Base-by-base conservation (phyloP, 2,329 filamentous ascomycete species). In the Eutypella sp. region DNA sequence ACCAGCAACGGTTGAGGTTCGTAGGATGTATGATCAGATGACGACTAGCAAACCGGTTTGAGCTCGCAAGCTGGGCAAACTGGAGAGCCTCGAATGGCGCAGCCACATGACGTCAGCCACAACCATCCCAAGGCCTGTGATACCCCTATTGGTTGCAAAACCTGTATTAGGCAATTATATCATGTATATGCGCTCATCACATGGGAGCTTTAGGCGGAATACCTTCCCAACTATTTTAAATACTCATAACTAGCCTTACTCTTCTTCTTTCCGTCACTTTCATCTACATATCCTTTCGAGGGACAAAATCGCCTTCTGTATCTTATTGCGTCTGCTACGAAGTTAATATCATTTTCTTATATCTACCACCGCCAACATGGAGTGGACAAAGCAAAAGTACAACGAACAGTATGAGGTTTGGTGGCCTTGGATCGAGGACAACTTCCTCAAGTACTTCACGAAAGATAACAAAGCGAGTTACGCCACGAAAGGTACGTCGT, bases 391-490 rank as follows among this genome's bases (percentile, higher is more conserved):
- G 61, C 66, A 81, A 46, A 80, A 76, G 42, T 89, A 88, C 72
- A 82, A 86, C 68, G 67, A 77, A 45, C 81, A 88, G 64, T 88
- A 89, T 66, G 84, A 89, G 61, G 75, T 68, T 57, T 89, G 85
- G 85, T 76, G 87, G 62, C 85, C 85, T 1, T 89, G 85, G 85
- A 70, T 88, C 46, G 85, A 89, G 65, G 85, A 89, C 63, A 65
- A 81, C 48, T 87, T 87, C 62, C 74, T 89, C 23, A 73, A 75
- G 43, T 88, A 79, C 73, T 88, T 88, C 65, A 86, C 83, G 57
- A 84, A 83, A 51, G 84, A 88, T 60, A 89, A 89, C 74, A 88
- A 89, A 67, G 78, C 83, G 5, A 84, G 78, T 61, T 89, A 89
- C 58, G 72, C 79, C 5, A 75, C 84, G 2, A 87, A 84, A 66